Conservation (phyloP, 2,329 filamentous ascomycete genomes). For the Hyphodiscus sp. region DNA sequence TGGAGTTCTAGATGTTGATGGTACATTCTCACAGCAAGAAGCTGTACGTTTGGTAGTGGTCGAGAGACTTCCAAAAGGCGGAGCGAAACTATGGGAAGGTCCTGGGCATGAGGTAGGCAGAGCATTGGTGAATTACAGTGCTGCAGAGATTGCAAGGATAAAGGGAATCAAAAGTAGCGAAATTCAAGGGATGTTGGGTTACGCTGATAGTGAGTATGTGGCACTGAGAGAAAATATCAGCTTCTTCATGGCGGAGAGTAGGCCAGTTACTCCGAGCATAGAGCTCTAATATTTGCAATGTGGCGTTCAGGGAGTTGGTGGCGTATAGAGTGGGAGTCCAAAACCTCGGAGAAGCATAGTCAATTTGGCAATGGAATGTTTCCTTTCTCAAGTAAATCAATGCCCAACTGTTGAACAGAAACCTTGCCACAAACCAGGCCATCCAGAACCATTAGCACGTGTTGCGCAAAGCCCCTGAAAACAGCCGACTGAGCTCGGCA, state of each 20-base stretch:
- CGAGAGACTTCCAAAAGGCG: constrained; percentile 38
- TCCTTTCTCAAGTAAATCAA: background rate
- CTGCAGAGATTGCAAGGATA: constrained; percentile 74
- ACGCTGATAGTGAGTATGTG: constrained; percentile 92
- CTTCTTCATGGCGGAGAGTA: constrained; percentile 39
- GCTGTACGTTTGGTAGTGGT: constrained; percentile 82
- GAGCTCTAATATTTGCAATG: constrained; percentile 6
- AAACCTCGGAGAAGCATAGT: too few species aligned
- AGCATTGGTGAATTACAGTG: constrained; percentile 89
- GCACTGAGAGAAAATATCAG: constrained; percentile 83
- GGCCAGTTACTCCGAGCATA: constrained; percentile 26
- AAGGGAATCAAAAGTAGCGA: constrained; percentile 77
- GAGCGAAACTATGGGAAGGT: constrained; percentile 44
- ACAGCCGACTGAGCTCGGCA: background rate
- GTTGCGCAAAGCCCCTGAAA: background rate
- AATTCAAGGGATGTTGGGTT: constrained; percentile 75
- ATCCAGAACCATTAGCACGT: background rate
- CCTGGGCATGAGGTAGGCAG: constrained; percentile 70
- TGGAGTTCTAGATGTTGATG: constrained; percentile 85
- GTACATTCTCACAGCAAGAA: constrained; percentile 86
- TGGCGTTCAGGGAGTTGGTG: too few species aligned
- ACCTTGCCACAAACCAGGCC: too few species aligned
- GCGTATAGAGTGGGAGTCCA: too few species aligned
- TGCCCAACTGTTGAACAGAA: background rate
- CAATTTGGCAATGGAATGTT: background rate